phyloP scores from a whole-genome alignment of 129 eudicot species.

The Chrysanthemum makinoi region DNA sequence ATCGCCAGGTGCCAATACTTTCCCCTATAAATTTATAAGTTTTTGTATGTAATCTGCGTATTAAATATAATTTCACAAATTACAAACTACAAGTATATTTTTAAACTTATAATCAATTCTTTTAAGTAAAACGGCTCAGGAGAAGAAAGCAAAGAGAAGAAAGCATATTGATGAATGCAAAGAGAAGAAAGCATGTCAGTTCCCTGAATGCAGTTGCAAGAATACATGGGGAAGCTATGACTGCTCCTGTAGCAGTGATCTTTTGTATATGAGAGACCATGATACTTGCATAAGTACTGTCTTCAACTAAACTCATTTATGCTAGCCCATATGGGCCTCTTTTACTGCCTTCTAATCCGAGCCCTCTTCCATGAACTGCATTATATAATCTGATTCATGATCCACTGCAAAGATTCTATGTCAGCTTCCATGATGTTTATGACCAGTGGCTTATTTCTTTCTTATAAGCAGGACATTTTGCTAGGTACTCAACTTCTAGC shows the following conservation, averaged over 20 bases:
- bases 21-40: too few relatives aligned
- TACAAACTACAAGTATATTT: too few relatives aligned
- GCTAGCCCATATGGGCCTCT: slow-evolving; percentile 2
- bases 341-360: slow-evolving; percentile 5
- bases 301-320: not conserved
- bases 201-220: slow-evolving; percentile 93
- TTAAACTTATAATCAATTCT: too few relatives aligned
- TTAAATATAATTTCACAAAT: too few relatives aligned
- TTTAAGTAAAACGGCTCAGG: too few relatives aligned
- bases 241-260: slow-evolving; percentile 70
- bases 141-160: too few relatives aligned
- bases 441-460: not conserved
- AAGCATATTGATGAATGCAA: slow-evolving; percentile 89
- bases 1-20: too few relatives aligned
- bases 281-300: slow-evolving; percentile 91
- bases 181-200: slow-evolving; percentile 89
- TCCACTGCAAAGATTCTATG: too few relatives aligned
- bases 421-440: too few relatives aligned
- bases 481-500: slow-evolving; percentile 99
- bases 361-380: not conserved
- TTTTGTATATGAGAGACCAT: slow-evolving; percentile 83
- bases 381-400: not conserved
- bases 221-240: slow-evolving; percentile 98
- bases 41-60: too few relatives aligned
- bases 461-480: slow-evolving; percentile 67